These are phyloP conservation scores for Penicillium italicum DNA, from an alignment of 2,329 filamentous ascomycete genomes.

Conservation along the genomic window DNA sequence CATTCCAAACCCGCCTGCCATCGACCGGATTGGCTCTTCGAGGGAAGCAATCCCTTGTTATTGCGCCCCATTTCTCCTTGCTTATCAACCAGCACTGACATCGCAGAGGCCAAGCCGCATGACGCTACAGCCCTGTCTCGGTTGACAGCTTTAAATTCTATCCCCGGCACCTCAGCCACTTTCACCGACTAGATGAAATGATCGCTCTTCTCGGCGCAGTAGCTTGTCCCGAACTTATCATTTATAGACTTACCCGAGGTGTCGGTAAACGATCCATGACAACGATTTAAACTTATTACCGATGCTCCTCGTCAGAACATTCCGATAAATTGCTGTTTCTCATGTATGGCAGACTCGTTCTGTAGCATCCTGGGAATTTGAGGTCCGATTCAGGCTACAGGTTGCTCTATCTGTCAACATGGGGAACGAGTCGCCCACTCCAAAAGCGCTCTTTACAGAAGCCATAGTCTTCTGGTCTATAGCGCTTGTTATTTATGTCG, in stretches of 20 bases:
- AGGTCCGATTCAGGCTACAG: neutral
- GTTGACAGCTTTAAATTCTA: neutral
- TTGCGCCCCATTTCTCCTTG: conserved; percentile 17
- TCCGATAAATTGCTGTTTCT: neutral
- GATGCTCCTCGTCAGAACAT: neutral
- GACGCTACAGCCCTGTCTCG: conserved; percentile 11
- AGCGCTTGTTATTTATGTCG: conserved; percentile 26
- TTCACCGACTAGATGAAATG: conserved; percentile 10
- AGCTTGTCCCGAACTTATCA: neutral
- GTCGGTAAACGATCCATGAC: neutral
- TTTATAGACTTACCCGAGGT: neutral
- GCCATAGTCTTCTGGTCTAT: conserved; percentile 33
- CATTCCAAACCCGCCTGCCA: conserved; percentile 24
- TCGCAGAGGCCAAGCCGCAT: conserved; percentile 15
- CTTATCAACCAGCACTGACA: conserved; percentile 16
- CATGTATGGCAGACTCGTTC: conserved; percentile 6
- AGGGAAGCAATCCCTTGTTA: conserved; percentile 19
- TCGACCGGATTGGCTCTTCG: conserved; percentile 10
- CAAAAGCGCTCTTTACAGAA: conserved; percentile 28
- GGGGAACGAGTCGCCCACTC: conserved; percentile 31
- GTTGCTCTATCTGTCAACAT: conserved; percentile 17
- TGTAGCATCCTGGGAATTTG: neutral
- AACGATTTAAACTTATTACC: neutral
- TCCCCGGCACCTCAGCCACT: neutral
- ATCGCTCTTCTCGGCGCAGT: neutral